Base-by-base conservation (phyloP, 2,329 filamentous ascomycete genomes). In the Huntiella decipiens region DNA sequence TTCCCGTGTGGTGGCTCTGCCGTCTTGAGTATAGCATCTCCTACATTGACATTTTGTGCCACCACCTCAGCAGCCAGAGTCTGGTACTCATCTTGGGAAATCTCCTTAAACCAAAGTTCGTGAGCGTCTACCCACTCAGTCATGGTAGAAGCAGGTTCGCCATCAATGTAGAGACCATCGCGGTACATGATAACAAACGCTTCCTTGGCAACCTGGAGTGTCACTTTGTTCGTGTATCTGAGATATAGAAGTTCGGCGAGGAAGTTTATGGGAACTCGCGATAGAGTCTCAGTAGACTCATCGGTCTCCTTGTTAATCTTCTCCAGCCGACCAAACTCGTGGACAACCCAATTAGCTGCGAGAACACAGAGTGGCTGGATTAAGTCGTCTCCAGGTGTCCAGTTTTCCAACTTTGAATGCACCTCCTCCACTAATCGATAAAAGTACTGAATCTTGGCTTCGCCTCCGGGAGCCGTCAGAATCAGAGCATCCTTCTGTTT, bases 401-500 rank as follows among this genome's bases (percentile, higher is more conserved):
- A 46, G 52, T 36, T 45, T 54, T 43, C 59, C 42, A 44, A 54
- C 13, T 0, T 38, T 48, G 0, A 43, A 40, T 64, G 58, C 1
- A 79, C 55, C 1, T 58, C 57, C 2, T 68, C 64, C 1, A 82
- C 65, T 0, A 84, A 73, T 19, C 73, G 69, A 56, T 81, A 78
- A 56, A 86, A 92, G 59, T 87, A 95, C 53, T 94, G 79, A 3
- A 91, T 63, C 37, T 87, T 73, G 5, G 77, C 77, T 5, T 87
- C 87, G 46, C 80, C 73, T 51, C 96, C 82, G 1, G 93, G 65
- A 5, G 74, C 70, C 40, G 87, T 69, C 32, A 98, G 65, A 0
- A 86, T 82, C 52, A 82, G 72, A 1, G 88, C 87, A 56, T 98
- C 91, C 57, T 91, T 91, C 5, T 74, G 58, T 0, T 78, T 81